These are phyloP conservation scores for Talaromyces nanjingensis DNA, from an alignment of 495 filamentous ascomycete genomes.

Conservation along the genomic window DNA sequence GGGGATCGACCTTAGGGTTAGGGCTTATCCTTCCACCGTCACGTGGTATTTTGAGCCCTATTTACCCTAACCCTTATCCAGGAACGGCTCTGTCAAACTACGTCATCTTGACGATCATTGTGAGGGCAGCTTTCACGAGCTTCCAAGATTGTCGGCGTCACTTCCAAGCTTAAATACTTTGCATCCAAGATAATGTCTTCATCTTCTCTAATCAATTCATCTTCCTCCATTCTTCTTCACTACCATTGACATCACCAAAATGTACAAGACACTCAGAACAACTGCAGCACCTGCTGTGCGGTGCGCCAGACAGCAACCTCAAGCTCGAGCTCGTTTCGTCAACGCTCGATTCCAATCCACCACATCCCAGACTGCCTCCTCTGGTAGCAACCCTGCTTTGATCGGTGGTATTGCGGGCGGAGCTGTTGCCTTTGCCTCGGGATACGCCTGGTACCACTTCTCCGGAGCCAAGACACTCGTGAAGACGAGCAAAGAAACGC, in stretches of 20 bases:
- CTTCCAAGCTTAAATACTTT: background rate
- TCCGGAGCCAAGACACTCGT: constrained; percentile 51
- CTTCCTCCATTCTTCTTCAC: background rate
- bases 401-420: constrained; percentile 44
- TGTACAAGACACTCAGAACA: background rate
- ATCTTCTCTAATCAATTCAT: background rate
- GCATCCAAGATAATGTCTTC: background rate
- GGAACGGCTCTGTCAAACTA: background rate
- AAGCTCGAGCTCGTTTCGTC: constrained; percentile 8
- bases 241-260: background rate
- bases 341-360: constrained; percentile 39
- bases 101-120: background rate
- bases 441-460: constrained; percentile 48
- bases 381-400: constrained; percentile 20
- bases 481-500: constrained; percentile 39
- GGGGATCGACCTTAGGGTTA: background rate
- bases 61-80: background rate
- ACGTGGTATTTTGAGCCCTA: background rate
- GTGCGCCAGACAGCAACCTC: constrained; percentile 14
- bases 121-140: background rate
- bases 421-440: constrained; percentile 39
- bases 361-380: constrained; percentile 17
- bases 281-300: constrained; percentile 20
- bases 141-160: background rate
- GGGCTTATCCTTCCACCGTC: background rate